phyloP scores from a whole-genome alignment of 1,284 basidiomycete species.

The Pascua sp. region DNA sequence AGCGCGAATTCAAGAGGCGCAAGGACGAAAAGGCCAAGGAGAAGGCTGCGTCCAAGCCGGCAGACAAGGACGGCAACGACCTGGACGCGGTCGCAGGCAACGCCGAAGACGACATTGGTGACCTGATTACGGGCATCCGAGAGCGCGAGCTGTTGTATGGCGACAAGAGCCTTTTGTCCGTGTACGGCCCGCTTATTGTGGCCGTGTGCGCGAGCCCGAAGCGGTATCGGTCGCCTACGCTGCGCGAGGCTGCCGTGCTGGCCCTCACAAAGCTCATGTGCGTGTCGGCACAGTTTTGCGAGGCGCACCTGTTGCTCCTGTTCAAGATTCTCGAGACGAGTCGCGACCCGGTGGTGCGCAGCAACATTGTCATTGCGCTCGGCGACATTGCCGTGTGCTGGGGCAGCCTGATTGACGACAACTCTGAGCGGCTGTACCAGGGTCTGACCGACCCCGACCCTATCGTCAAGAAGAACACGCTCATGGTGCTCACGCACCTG shows the following conservation, averaged over 20 bases:
- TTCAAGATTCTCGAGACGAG: slow-evolving; percentile 93
- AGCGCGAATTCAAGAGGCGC: slow-evolving; percentile 92
- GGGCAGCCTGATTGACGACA: slow-evolving; percentile 93
- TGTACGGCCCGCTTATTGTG: slow-evolving; percentile 85
- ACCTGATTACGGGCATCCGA: slow-evolving; percentile 74
- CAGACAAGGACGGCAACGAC: slow-evolving; percentile 72
- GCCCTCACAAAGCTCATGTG: slow-evolving; percentile 96
- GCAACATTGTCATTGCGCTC: slow-evolving; percentile 94
- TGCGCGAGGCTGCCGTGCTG: slow-evolving; percentile 82
- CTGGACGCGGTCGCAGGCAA: slow-evolving; percentile 96
- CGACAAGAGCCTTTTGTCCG: slow-evolving; percentile 71
- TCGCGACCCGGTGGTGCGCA: slow-evolving; percentile 80
- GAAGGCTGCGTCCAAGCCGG: slow-evolving; percentile 45
- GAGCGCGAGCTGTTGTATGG: slow-evolving; percentile 89
- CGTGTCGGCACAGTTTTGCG: slow-evolving; percentile 90
- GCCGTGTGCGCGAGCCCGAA: slow-evolving; percentile 80
- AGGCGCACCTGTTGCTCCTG: slow-evolving; percentile 77
- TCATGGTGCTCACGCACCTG: slow-evolving; percentile 97
- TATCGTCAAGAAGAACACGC: slow-evolving; percentile 96
- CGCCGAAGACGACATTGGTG: slow-evolving; percentile 97
- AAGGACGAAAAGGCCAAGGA: slow-evolving; percentile 79
- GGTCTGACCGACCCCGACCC: slow-evolving; percentile 82
- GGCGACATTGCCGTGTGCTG: slow-evolving; percentile 97
- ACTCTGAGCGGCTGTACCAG: slow-evolving; percentile 90
- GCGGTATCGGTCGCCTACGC: slow-evolving; percentile 78